A percentile compares a stretch with the other conserved stretches of the same genome.
Evolutionary conservation across 768 basidiomycete genomes (phyloP).

Genomic region (Udeniomyces megalosporus): DNA sequence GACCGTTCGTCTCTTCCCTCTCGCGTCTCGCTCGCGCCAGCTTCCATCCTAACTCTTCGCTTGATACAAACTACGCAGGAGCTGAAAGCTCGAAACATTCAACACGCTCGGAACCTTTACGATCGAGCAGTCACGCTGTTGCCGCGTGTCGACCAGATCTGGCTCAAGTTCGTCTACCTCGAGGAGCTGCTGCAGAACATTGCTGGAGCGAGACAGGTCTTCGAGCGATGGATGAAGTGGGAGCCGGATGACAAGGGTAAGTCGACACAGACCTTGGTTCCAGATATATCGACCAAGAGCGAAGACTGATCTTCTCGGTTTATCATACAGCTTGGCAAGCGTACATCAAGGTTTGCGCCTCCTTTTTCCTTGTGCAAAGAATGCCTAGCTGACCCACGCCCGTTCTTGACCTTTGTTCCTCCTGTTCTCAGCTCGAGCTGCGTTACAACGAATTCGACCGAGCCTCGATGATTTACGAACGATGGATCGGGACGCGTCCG

Average conservation of each 20-base stretch:
- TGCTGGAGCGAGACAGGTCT: slow-evolving; percentile 88
- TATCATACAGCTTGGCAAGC: slow-evolving; percentile 68
- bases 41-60: too few relatives aligned
- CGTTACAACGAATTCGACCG: slow-evolving; percentile 82
- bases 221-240: slow-evolving; percentile 99
- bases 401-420: too few relatives aligned
- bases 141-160: slow-evolving; percentile 87
- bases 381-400: too few relatives aligned
- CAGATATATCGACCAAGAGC: too few relatives aligned
- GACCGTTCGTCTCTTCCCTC: slow-evolving; percentile 2
- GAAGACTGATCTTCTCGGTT: too few relatives aligned
- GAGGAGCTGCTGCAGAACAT: slow-evolving; percentile 95
- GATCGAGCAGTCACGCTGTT: slow-evolving; percentile 93
- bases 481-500: slow-evolving; percentile 38
- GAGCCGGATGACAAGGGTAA: slow-evolving; percentile 74
- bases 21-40: too few relatives aligned
- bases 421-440: slow-evolving; percentile 39
- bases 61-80: slow-evolving; percentile 34
- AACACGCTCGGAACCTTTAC: slow-evolving; percentile 90
- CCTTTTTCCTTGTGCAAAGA: background rate
- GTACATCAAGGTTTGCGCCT: slow-evolving; percentile 66
- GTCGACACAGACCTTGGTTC: background rate
- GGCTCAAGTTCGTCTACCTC: slow-evolving; percentile 99
- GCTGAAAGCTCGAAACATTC: slow-evolving; percentile 90
- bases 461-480: slow-evolving; percentile 63